Evolutionary conservation across 2,329 filamentous ascomycete species (phyloP), one percentile per base, ranked within the genome.

Genomic region (Paecilomyces sp.): DNA sequence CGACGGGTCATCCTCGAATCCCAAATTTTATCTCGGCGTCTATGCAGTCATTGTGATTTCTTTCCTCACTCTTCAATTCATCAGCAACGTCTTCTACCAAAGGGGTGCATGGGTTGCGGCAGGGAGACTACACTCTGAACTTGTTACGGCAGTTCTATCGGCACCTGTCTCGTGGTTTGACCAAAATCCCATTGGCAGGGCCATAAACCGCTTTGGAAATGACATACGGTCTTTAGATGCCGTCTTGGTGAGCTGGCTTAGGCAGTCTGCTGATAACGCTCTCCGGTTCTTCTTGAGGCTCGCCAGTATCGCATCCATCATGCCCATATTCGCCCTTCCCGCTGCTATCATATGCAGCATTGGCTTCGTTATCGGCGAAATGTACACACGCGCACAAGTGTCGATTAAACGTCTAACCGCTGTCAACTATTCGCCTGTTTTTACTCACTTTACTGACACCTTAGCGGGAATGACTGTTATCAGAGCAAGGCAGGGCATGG

Each of bases 91-190:
- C 3, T 71, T 79, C 31, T 85, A 83, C 64, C 81, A 83, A 66
- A 80, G 79, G 64, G 83, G 83, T 22, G 79, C 80, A 6, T 85
- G 83, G 83, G 72, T 75, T n/a, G 83, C 83, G 2, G 83, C 82
- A 0, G 76, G 77, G 33, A 76, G 70, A 34, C 76, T 85, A 52
- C 83, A 86, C 70, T 75, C 76, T 13, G 77, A 78, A 56, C 80
- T 85, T 57, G 80, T 85, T 53, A 74, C 72, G 12, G 78, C 81
- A 18, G 74, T 85, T 18, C 75, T 86, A 72, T 74, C 75, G 25
- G 83, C 83, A 3, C 80, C 83, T 0, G 73, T 85, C 9, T 78
- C 80, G 3, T 86, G 83, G 83, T 85, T 82, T 64, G 83, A 83
- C 66, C 70, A 80, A 54, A 77, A 82, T 1, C 79, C 83, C 0